Base-by-base conservation (phyloP, 441 rosid genomes). In the Jatropha multifida region DNA sequence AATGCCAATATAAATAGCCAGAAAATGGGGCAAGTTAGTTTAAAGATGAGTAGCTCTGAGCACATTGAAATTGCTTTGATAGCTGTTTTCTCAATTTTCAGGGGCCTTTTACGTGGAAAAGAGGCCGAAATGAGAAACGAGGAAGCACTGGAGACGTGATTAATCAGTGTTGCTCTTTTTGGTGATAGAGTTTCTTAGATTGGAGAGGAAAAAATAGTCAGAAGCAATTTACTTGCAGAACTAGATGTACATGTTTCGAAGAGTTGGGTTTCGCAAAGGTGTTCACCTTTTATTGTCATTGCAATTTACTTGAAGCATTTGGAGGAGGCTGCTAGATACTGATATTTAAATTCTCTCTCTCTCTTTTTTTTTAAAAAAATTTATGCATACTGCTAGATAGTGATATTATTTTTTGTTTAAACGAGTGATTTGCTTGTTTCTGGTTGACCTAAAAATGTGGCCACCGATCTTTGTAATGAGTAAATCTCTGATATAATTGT, bases 11-110 rank as follows among this genome's bases (percentile, higher is more conserved):
- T 95, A 80, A 95, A 93, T 67, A 92, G 83, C 82, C 86, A 83
- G 85, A 89, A 85, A 77, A 85, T 90, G 95, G 98, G 99, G 52
- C 87, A 90, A 84, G 61, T 95, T 37, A 73, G 82, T 56, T 44
- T 95, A 67, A 93, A 86, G 86, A 82, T 86, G 62, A 89, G 83
- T 74, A 92, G 90, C 84, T 86, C 97, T 4, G 87, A 87, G 80
- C 95, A 87, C 63, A 67, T 89, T 83, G 93, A 90, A 83, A 82
- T 90, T 78, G 95, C 90, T 63, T 58, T 90, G 49, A 65, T 93
- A 63, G 91, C 94, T 18, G 74, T 84, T 64, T 76, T 87, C 80
- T 85, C 98, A 71, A 74, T 90, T 75, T 77, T 89, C 40, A 87
- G 83, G 86, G 86, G 84, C 64, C 76, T 95, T 17, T 68, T 86